A percentile compares a stretch with the other conserved stretches of the same genome.
Conservation (phyloP, 495 filamentous ascomycete species). For the Penicillium odoratum region DNA sequence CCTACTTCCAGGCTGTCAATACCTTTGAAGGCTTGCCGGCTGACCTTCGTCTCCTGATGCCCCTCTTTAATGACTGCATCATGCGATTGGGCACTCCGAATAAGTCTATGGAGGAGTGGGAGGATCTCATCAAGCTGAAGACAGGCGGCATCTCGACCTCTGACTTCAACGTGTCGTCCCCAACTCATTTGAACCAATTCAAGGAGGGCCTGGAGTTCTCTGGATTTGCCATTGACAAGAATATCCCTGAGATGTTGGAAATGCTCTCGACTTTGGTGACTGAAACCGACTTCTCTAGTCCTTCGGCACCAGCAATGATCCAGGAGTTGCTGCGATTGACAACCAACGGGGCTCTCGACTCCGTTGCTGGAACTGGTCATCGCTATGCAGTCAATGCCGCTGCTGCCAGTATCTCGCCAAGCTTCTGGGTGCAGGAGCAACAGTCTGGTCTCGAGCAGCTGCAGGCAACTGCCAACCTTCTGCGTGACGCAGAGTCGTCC, state of each 20-base stretch:
- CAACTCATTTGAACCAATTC: conserved; percentile 64
- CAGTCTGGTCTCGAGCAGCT: conserved; percentile 84
- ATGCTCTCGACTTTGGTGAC: conserved; percentile 74
- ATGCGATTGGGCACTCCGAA: conserved; percentile 88
- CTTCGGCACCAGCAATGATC: conserved; percentile 77
- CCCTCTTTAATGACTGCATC: conserved; percentile 87
- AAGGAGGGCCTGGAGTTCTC: conserved; percentile 80
- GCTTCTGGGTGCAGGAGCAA: conserved; percentile 72
- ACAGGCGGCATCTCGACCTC: conserved; percentile 87
- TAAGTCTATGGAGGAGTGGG: conserved; percentile 88
- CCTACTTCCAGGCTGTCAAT: conserved; percentile 91
- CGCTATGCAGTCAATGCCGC: conserved; percentile 80
- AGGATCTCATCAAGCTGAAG: conserved; percentile 93
- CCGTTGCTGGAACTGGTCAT: conserved; percentile 84
- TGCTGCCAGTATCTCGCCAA: conserved; percentile 71
- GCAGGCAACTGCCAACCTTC: conserved; percentile 71
- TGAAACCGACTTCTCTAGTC: conserved; percentile 85
- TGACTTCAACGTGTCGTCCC: conserved; percentile 74
- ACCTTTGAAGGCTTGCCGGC: conserved; percentile 76
- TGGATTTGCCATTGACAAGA: conserved; percentile 83
- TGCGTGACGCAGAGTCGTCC: conserved; percentile 52
- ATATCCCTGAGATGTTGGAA: conserved; percentile 88
- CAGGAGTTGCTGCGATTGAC: conserved; percentile 80
- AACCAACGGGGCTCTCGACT: conserved; percentile 87
- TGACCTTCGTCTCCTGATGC: conserved; percentile 80